Base-by-base conservation (phyloP, 305 asterid genomes). In the Caryopteris hybrid region DNA sequence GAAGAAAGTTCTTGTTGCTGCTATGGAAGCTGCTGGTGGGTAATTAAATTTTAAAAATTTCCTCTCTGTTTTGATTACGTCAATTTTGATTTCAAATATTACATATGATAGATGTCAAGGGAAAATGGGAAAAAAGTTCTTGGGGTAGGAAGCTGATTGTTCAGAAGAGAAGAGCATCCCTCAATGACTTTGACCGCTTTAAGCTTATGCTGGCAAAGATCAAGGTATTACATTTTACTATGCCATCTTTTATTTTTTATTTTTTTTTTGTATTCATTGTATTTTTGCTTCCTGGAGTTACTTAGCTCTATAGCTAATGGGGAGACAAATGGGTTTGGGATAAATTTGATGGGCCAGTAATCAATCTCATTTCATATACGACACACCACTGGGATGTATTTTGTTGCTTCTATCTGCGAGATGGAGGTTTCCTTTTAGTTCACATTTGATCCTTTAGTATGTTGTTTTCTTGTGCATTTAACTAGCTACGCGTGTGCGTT, bases 131-230 rank as follows among this genome's bases (percentile, higher is more conserved):
- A 64, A 90, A 74, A 62, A 93, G 97, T 61, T 88, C 97, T 0
- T 90, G 98, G 98, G 98, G 97, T 18, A 85, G 95, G 74, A 93
- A 93, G 85, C 72, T 93, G 68, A 84, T 90, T 50, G 98, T 93
- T 39, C 98, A 93, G 81, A 87, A 88, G 94, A 81, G 87, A 54
- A 83, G 99, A 66, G 96, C 97, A 10, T 50, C 90, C 2, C 83
- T 93, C 61, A 93, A 83, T 41, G 96, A 93, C 68, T 93, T 93
- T 52, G 97, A 90, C 25, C 77, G 97, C 74, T 93, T 93, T 78
- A 93, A 90, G 80, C 75, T 90, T 33, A 93, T 93, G 97, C 61
- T 93, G 72, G 96, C 96, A 0, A 93, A 93, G 74, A 93, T 93
- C 79, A 93, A 93, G 96, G 97, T 90, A 2, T 25, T 74, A 8